Evolutionary conservation across 2,329 filamentous ascomycete species (phyloP).

Genomic region (Penicillium sp.): DNA sequence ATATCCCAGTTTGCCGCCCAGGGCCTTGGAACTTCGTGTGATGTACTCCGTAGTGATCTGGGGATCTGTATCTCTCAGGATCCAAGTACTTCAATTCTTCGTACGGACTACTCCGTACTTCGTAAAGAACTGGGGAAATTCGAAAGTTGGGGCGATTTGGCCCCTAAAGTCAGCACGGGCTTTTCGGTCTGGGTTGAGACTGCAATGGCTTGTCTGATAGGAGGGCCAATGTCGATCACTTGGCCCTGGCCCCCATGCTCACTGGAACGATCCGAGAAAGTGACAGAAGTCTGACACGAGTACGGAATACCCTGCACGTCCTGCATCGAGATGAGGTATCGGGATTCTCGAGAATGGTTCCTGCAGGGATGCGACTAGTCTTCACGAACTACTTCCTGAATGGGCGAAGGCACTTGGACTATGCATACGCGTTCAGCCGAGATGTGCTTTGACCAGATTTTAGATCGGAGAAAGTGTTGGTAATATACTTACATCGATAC

Average conservation of each 20-base stretch:
- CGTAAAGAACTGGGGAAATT: neutral
- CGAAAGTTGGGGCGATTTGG: neutral
- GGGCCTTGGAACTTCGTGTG: conserved; percentile 21
- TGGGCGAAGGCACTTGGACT: neutral
- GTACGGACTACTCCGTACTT: no score
- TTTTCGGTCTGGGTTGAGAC: neutral
- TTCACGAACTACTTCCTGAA: conserved; percentile 19
- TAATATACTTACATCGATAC: no score
- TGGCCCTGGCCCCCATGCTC: conserved; percentile 2
- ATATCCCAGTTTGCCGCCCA: conserved; percentile 30
- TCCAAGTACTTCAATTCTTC: no score
- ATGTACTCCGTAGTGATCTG: conserved; percentile 2
- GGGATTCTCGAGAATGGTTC: conserved; percentile 13
- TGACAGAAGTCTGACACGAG: conserved; percentile 12
- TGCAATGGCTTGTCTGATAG: neutral
- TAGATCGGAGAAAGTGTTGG: neutral
- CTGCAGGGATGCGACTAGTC: conserved; percentile 21
- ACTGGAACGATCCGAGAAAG: conserved; percentile 4
- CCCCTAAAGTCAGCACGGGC: neutral
- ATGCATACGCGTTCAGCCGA: no score
- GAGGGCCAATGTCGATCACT: neutral
- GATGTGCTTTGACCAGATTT: conserved; percentile 4
- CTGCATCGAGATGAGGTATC: conserved; percentile 15
- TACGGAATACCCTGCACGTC: conserved; percentile 17
- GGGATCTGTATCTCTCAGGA: conserved; percentile 1